phyloP scores from a whole-genome alignment of 2,329 filamentous ascomycete genomes.

The Ceratocystis variospora region DNA sequence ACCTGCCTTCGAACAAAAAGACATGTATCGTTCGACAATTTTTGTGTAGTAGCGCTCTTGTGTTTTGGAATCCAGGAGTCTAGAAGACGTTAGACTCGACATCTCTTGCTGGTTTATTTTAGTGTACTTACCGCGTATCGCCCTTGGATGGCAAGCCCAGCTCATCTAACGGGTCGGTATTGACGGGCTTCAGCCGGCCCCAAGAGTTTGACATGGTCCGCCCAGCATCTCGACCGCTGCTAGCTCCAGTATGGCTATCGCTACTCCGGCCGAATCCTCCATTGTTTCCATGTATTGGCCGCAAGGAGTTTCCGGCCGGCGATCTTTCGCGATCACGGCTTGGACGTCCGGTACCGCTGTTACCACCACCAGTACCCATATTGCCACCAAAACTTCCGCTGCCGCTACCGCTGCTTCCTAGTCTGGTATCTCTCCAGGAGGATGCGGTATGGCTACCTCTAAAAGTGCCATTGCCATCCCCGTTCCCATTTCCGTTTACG shows the following conservation, averaged over 20 bases:
- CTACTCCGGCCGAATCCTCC: not conserved
- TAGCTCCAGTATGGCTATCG: not conserved
- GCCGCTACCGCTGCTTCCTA: slow-evolving; percentile 7
- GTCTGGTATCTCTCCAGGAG: slow-evolving; percentile 9
- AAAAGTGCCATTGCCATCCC: not conserved
- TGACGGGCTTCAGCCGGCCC: slow-evolving; percentile 59
- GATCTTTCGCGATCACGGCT: slow-evolving; percentile 15
- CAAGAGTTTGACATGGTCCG: slow-evolving; percentile 41
- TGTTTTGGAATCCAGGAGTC: slow-evolving; percentile 57
- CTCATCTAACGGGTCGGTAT: slow-evolving; percentile 61
- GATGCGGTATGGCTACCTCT: not conserved
- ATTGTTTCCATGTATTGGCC: not conserved
- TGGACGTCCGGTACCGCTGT: not conserved
- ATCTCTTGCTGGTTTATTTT: not conserved
- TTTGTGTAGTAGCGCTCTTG: slow-evolving; percentile 79
- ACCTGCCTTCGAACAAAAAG: slow-evolving; percentile 64
- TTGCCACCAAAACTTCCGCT: not conserved
- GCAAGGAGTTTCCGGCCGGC: not conserved
- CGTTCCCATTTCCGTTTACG: not conserved
- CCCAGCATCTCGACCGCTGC: slow-evolving; percentile 20
- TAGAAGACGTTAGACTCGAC: slow-evolving; percentile 25
- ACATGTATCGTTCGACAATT: slow-evolving; percentile 79
- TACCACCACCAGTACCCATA: not conserved
- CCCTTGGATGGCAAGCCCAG: slow-evolving; percentile 86
- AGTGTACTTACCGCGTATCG: slow-evolving; percentile 53